These are phyloP conservation scores for Aspergillus sp. DNA, from an alignment of 2,329 filamentous ascomycete genomes.

Conservation along the genomic window DNA sequence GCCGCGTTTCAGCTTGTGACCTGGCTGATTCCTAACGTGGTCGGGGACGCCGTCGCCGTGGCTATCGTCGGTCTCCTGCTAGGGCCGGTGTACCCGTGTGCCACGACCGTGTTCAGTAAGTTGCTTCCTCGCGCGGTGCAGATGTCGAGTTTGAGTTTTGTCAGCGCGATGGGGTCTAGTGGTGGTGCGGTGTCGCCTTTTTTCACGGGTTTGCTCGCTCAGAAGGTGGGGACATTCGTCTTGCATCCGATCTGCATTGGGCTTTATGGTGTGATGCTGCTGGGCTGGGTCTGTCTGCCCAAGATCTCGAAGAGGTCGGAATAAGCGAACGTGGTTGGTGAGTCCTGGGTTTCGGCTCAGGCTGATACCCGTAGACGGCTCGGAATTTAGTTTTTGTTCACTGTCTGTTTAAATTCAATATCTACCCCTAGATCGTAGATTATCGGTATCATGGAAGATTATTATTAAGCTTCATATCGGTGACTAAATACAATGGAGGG, in stretches of 20 bases:
- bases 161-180: constrained; percentile 42
- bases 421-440: not conserved
- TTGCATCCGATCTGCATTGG: constrained; percentile 57
- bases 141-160: constrained; percentile 38
- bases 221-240: constrained; percentile 48
- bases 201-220: constrained; percentile 49
- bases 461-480: too few species aligned
- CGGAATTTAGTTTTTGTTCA: not conserved
- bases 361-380: not conserved
- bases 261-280: constrained; percentile 54
- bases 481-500: too few species aligned
- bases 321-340: constrained; percentile 19
- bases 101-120: constrained; percentile 60
- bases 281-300: constrained; percentile 53
- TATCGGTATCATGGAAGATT: not conserved
- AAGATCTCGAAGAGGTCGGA: constrained; percentile 51
- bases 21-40: constrained; percentile 75
- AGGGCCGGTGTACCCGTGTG: constrained; percentile 77
- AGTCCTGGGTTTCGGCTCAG: not conserved
- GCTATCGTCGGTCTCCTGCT: constrained; percentile 70
- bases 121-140: constrained; percentile 42
- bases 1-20: constrained; percentile 71
- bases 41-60: constrained; percentile 66
- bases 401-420: not conserved
- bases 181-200: constrained; percentile 46